Conservation (phyloP, 2,329 filamentous ascomycete species). For the Rhytidhysteron rufulum region DNA sequence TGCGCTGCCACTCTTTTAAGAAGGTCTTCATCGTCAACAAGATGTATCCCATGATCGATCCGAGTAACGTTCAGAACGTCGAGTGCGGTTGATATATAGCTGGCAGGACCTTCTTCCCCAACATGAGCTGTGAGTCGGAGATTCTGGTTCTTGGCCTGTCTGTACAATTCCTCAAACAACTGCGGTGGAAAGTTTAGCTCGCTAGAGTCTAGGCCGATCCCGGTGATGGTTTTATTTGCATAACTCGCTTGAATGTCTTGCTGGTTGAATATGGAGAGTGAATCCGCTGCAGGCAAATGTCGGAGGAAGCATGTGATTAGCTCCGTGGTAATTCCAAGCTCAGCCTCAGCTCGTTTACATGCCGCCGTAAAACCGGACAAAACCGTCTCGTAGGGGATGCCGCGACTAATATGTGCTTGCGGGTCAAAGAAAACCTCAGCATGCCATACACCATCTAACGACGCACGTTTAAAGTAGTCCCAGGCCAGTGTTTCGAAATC, state of each 20-base stretch:
- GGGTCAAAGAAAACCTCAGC: conserved; percentile 81
- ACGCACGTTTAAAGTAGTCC: conserved; percentile 65
- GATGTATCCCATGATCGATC: conserved; percentile 71
- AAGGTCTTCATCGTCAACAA: conserved; percentile 58
- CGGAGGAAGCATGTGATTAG: conserved; percentile 71
- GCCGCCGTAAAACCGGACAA: conserved; percentile 61
- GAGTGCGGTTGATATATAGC: conserved; percentile 62
- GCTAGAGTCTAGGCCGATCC: conserved; percentile 66
- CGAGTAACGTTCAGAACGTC: conserved; percentile 59
- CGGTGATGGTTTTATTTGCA: conserved; percentile 52
- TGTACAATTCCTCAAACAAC: conserved; percentile 61
- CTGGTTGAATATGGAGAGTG: conserved; percentile 44
- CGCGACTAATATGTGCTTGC: conserved; percentile 65
- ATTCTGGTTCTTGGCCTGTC: conserved; percentile 48
- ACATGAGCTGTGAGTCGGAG: conserved; percentile 68
- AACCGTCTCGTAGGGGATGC: conserved; percentile 60
- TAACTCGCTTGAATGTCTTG: conserved; percentile 45
- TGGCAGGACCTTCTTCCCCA: conserved; percentile 68
- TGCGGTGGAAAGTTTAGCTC: conserved; percentile 44
- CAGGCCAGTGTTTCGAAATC: conserved; percentile 72
- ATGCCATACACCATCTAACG: conserved; percentile 63
- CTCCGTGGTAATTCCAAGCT: conserved; percentile 62
- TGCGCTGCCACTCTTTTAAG: conserved; percentile 56
- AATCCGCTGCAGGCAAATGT: conserved; percentile 62
- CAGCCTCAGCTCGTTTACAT: conserved; percentile 55